These are phyloP conservation scores for Neofusicoccum sp. DNA, from an alignment of 2,329 filamentous ascomycete genomes.

Conservation along the genomic window DNA sequence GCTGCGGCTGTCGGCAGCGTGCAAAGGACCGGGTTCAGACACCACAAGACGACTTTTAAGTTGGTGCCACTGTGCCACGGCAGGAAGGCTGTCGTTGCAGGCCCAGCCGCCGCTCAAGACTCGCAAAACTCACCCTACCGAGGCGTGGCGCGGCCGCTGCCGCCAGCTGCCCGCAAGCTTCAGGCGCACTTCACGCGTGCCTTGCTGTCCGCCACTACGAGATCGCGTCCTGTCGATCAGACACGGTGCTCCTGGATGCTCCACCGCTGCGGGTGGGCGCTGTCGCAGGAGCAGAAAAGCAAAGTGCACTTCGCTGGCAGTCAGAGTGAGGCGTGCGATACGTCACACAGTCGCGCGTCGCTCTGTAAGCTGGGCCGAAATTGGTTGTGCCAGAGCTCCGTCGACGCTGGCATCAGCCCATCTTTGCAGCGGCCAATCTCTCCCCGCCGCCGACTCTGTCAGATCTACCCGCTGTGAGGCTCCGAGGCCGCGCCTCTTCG, in stretches of 20 bases:
- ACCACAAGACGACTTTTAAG: too few species aligned
- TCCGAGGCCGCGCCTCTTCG: too few species aligned
- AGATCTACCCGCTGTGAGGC: slow-evolving; percentile 5
- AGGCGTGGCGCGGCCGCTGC: too few species aligned
- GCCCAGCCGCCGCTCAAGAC: neutral
- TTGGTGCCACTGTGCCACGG: too few species aligned
- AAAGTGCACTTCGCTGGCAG: neutral
- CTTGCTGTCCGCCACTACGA: neutral
- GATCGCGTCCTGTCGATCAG: neutral
- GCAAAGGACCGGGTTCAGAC: neutral
- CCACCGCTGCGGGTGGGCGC: too few species aligned
- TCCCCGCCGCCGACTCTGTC: slow-evolving; percentile 3
- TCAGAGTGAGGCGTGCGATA: slow-evolving; percentile 5
- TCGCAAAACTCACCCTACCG: too few species aligned
- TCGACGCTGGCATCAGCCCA: neutral
- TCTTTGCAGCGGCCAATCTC: slow-evolving; percentile 5
- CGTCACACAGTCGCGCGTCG: slow-evolving; percentile 8
- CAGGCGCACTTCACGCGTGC: neutral
- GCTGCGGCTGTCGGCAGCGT: too few species aligned
- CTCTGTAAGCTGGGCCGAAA: slow-evolving; percentile 12
- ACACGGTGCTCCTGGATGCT: neutral
- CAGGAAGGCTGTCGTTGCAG: too few species aligned
- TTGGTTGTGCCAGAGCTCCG: neutral
- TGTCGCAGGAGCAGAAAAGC: too few species aligned
- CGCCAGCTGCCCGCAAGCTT: neutral